phyloP scores from a whole-genome alignment of 345 rosid species.

The Balakata baccata region DNA sequence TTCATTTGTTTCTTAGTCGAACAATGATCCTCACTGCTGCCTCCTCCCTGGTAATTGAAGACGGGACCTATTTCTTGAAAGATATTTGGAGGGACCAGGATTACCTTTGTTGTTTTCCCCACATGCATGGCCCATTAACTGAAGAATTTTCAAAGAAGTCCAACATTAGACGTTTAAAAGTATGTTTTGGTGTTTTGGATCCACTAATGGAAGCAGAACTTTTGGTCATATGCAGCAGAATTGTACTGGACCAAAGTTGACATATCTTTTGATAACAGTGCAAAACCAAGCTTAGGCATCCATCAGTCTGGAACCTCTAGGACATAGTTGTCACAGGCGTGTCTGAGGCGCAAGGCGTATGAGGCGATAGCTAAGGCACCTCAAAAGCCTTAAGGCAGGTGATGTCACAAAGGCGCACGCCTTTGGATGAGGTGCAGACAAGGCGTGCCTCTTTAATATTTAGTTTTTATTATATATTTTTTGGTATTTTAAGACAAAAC shows the following conservation, averaged over 20 bases:
- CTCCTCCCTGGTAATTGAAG: neutral
- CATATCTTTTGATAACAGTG: neutral
- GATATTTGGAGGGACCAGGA: neutral
- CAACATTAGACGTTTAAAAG: too few species aligned
- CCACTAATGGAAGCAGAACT: neutral
- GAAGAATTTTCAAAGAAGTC: neutral
- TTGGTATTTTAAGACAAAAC: too few species aligned
- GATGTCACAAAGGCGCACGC: too few species aligned
- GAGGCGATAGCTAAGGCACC: too few species aligned
- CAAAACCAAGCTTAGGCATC: neutral
- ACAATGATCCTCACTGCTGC: neutral
- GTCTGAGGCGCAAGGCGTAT: too few species aligned
- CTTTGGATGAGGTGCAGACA: too few species aligned
- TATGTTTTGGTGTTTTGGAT: neutral
- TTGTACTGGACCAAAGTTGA: neutral
- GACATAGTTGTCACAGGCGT: too few species aligned
- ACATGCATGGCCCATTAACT: neutral
- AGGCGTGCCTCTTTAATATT: too few species aligned
- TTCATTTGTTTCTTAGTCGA: neutral
- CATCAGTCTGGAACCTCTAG: neutral
- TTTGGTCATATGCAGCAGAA: neutral
- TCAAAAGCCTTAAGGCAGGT: too few species aligned
- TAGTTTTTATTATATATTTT: too few species aligned
- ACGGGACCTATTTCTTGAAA: neutral
- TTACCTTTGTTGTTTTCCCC: neutral